Evolutionary conservation across 768 basidiomycete species (phyloP).

Genomic region (Collybia sordida): DNA sequence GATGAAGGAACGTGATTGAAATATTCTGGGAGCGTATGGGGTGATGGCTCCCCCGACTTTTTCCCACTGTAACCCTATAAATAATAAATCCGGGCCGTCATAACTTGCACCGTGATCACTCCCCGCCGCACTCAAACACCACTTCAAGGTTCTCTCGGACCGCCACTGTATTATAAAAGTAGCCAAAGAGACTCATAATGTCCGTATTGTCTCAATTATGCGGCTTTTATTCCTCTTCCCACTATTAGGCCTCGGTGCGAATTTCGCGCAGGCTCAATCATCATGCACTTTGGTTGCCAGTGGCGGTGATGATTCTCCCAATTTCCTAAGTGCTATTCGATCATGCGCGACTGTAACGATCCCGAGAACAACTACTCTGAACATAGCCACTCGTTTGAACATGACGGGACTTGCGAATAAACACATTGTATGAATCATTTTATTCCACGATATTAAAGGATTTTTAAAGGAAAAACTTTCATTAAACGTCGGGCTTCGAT

Average conservation of each 20-base stretch:
- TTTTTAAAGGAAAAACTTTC: not conserved
- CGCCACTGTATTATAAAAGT: too few species aligned
- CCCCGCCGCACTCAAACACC: too few species aligned
- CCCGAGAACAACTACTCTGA: constrained; percentile 46
- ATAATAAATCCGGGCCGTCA: too few species aligned
- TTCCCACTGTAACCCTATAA: too few species aligned
- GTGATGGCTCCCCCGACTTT: too few species aligned
- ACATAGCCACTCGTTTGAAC: constrained; percentile 48
- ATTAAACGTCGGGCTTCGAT: not conserved
- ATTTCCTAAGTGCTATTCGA: constrained; percentile 42
- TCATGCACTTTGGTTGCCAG: constrained; percentile 42
- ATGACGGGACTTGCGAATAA: constrained; percentile 52
- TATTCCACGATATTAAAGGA: not conserved
- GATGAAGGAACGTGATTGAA: too few species aligned
- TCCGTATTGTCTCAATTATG: too few species aligned
- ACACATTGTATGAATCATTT: constrained; percentile 39
- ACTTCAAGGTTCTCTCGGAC: too few species aligned
- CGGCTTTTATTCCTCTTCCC: not conserved
- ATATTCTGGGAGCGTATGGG: too few species aligned
- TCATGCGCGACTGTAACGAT: constrained; percentile 41
- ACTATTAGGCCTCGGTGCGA: constrained; percentile 1
- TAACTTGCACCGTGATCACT: too few species aligned
- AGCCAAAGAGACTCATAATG: too few species aligned
- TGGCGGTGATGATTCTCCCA: constrained; percentile 52
- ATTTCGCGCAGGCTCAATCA: constrained; percentile 6